Base-by-base conservation (phyloP, 768 basidiomycete genomes). In the Trametes sanguinea region DNA sequence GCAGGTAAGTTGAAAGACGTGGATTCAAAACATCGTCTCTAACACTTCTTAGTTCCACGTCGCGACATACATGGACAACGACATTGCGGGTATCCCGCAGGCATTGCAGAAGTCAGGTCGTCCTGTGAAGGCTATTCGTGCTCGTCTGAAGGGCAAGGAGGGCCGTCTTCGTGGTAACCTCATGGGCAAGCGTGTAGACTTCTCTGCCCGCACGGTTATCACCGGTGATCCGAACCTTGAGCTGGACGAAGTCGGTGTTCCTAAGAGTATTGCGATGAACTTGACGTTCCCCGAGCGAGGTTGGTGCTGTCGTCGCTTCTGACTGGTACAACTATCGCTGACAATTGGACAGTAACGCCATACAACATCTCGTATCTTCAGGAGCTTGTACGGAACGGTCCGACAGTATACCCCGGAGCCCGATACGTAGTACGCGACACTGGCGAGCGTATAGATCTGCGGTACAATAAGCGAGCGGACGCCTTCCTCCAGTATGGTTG, bases 101-200 rank as follows among this genome's bases (percentile, higher is more conserved):
- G 95, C 97, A 2, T 77, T 96, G 67, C 97, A 98, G 71, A 98
- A 98, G 76, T 95, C 94, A 44, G 97, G 97, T 33, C 86, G 97
- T 61, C 95, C 97, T 30, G 91, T 99, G 62, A 99, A 99, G 76
- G 95, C 97, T 39, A 98, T 99, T 69, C 94, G 97, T 60, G 95
- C 96, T 5, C 89, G 97, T 46, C 83, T 99, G 57, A 99, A 99
- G 82, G 97, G 97, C 53, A 98, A 99, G 75, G 97, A 99, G 75
- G 97, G 97, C 43, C 92, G 97, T 70, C 83, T 99, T 54, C 88
- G 97, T 74, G 97, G 97, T 37, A 99, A 98, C 74, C 73, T 99
- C 75, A 98, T 98, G 97, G 97, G 97, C 51, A 98, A 98, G 76
- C 94, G 97, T 76, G 97, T 99, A 57, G 97, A 98, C 71, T 98